Evolutionary conservation across 2,329 filamentous ascomycete species (phyloP).

Genomic region (Colletotrichum gigasporum): DNA sequence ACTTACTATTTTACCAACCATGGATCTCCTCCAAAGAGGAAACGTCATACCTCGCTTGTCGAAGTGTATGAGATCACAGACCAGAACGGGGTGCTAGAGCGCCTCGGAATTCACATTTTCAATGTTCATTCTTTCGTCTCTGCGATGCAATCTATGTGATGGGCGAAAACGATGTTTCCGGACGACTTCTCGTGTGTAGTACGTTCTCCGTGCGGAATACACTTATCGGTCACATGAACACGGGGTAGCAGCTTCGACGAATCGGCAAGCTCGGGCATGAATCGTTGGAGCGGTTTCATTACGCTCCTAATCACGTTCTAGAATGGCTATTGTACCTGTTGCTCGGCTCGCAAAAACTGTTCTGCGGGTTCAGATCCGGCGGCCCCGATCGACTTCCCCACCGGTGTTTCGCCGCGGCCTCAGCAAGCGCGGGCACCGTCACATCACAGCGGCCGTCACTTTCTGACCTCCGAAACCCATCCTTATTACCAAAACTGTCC

Average conservation of each 20-base stretch:
- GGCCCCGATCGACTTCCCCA: too few relatives aligned
- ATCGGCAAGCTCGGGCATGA: too few relatives aligned
- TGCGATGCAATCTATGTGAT: background rate
- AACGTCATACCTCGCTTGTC: too few relatives aligned
- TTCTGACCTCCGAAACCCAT: background rate
- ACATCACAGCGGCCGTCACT: constrained; percentile 20
- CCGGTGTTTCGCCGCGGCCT: constrained; percentile 7
- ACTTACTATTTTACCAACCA: background rate
- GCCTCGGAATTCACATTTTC: background rate
- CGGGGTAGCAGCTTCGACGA: too few relatives aligned
- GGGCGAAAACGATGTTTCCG: background rate
- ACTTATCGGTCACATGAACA: background rate
- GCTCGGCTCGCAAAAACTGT: too few relatives aligned
- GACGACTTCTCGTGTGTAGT: too few relatives aligned
- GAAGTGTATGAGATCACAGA: too few relatives aligned
- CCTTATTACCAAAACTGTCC: background rate
- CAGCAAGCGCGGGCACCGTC: constrained; percentile 13
- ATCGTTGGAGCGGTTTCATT: constrained; percentile 23
- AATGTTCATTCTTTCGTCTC: background rate
- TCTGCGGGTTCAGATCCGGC: too few relatives aligned
- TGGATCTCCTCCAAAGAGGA: too few relatives aligned
- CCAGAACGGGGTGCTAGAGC: too few relatives aligned
- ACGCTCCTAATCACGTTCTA: constrained; percentile 15
- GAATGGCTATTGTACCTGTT: constrained; percentile 20
- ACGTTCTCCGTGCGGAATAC: too few relatives aligned